Percentiles rank a stretch among this genome's conserved stretches.
These are phyloP conservation scores for Saturnispora serradocipensis DNA, from an alignment of 805 yeast genomes.

Conservation along the genomic window DNA sequence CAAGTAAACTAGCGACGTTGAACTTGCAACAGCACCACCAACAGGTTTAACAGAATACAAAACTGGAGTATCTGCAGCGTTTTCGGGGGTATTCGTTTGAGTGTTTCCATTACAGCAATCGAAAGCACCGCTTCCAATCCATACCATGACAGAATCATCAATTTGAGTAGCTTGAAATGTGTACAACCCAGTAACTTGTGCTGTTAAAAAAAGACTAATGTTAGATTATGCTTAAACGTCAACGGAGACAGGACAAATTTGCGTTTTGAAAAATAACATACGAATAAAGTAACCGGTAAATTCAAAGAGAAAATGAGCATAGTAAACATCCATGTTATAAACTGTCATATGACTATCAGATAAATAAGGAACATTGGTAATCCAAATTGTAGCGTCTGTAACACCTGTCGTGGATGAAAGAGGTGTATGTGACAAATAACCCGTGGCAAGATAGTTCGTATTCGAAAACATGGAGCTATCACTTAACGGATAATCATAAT, in stretches of 20 bases:
- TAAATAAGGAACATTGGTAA: background rate
- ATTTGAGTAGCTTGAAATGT: constrained; percentile 15
- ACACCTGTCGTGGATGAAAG: background rate
- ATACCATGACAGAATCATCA: constrained; percentile 28
- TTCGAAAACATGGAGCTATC: background rate
- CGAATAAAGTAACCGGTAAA: constrained; percentile 15
- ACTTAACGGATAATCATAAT: background rate
- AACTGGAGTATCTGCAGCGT: constrained; percentile 3
- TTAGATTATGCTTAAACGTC: background rate
- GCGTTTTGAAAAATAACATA: background rate
- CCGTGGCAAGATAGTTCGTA: background rate
- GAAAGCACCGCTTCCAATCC: constrained; percentile 26
- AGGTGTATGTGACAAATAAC: background rate
- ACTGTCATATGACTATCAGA: background rate
- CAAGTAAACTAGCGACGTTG: constrained; percentile 5
- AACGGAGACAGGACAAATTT: too few species aligned
- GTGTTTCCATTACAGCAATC: constrained; percentile 25
- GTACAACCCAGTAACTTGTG: constrained; percentile 25
- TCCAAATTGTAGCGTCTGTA: background rate
- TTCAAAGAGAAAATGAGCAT: constrained; percentile 10
- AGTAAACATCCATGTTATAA: background rate
- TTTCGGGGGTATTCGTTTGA: background rate
- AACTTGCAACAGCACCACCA: background rate
- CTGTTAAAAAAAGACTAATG: background rate
- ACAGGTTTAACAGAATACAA: constrained; percentile 5